A percentile compares a stretch with the other conserved stretches of the same genome.
Conservation (phyloP, 768 basidiomycete species). For the Agaricus sinodeliciosus region DNA sequence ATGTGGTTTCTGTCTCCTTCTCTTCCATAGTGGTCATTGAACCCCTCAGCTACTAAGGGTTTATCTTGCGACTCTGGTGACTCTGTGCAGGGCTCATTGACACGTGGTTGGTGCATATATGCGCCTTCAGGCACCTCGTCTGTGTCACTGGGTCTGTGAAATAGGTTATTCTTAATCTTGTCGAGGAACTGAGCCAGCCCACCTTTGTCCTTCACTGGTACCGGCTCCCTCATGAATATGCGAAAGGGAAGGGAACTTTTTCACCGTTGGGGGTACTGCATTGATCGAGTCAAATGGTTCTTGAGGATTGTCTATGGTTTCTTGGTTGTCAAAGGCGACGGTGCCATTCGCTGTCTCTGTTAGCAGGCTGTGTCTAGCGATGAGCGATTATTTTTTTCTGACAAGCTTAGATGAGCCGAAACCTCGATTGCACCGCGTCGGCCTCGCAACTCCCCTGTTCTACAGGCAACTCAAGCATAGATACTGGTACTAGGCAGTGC, state of each 20-base stretch:
- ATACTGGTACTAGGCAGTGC: no score
- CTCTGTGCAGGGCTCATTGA: neutral
- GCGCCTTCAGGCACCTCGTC: neutral
- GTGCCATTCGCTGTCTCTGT: no score
- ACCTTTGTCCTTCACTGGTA: neutral
- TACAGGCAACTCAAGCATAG: no score
- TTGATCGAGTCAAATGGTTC: no score
- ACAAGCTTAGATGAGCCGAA: no score
- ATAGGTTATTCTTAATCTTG: neutral
- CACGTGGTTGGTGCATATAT: conserved; percentile 1
- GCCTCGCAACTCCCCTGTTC: no score
- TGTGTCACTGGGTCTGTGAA: neutral
- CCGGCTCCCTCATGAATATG: neutral
- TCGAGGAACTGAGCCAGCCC: neutral
- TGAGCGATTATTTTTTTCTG: neutral
- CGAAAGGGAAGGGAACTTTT: neutral
- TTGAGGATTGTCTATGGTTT: no score
- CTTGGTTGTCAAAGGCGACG: no score
- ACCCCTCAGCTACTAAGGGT: neutral
- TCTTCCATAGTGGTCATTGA: neutral
- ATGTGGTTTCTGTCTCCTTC: no score
- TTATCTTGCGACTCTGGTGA: neutral
- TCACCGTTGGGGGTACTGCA: neutral
- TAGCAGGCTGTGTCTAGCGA: no score
- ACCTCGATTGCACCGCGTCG: no score